Evolutionary conservation across 2,329 filamentous ascomycete genomes (phyloP), one percentile per base, ranked within the genome.

Genomic region (Xylaria sp.): DNA sequence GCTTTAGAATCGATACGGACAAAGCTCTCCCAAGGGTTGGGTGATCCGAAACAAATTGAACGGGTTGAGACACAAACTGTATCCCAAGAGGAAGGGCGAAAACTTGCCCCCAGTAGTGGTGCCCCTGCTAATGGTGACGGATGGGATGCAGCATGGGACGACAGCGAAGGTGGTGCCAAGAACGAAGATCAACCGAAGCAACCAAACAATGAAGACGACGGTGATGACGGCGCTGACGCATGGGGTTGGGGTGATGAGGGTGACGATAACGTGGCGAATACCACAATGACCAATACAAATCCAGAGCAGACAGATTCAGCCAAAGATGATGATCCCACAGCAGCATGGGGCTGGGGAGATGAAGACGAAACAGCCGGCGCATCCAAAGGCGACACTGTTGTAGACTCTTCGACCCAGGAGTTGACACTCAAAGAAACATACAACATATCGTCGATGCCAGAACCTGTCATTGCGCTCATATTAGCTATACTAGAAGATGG

Each of bases 311-410:
- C 70, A 4, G 33, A 56, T 9, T 47, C 58, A 51, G 38, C 59
- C 29, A 68, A 65, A 3, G 73, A 75, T 44, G 68, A 77, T 36
- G 85, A 87, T 25, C 79, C 80, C 4, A 84, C 82, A 15, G 92
- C 93, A 67, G 92, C 92, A 33, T 96, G 93, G 91, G 93, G 92
- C 38, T 96, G 93, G 92, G 92, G 88, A n/a, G 92, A 88, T 31
- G 84, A 95, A 31, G 91, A 91, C 31, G 60, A 44, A 20, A 74
- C 73, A 25, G 65, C 80, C 68, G 75, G 75, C 61, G 68, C 76
- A 71, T 50, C 70, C 17, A 47, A 72, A 49, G 69, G 74, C 36
- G 75, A 73, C 15, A 69, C 75, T 36, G 69, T 74, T 20, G 61
- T 71, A 42, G 70, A 59, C 38, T 31, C 62, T 36, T 67, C 73